Base-by-base conservation (phyloP, 257 asterid species). In the Solanum boliviense region DNA sequence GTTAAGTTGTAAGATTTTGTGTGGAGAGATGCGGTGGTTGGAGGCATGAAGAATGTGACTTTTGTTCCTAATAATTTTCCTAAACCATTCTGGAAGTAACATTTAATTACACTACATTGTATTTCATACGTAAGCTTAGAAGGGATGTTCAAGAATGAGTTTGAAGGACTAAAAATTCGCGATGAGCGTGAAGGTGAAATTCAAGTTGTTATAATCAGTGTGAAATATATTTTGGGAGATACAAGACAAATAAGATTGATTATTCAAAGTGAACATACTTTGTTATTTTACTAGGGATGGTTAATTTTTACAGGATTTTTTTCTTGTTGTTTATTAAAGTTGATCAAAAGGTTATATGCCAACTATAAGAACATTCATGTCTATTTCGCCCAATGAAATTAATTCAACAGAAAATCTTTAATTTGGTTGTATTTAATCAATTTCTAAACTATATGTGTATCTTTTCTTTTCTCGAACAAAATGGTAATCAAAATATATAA, bases 191-290 rank as follows among this genome's bases (percentile, higher is more conserved):
- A 11, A 31, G 12, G 89, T 87, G 58, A 48, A 48, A 48, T 48
- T 48, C 8, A 1, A 48, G 16, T 48, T 46, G 7, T 5, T 73
- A 52, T 65, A 5, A 86, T 93, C 41, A 89, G 90, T 29, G 98
- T 96, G 23, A 93, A 93, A 16, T 88, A 88, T 13, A 85, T 94
- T 83, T 78, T 94, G 92, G 89, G 91, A 83, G 89, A 92, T 84
- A 18, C 83, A 4, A 93, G 93, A 92, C 92, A 93, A 58, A 93
- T 94, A 39, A 92, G 48, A 76, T 91, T 94, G 90, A 89, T 6
- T 91, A 93, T 25, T 91, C 96, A 1, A 94, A 94, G 87, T 94
- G 95, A 94, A 39, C 89, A 81, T 94, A 94, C 92, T 89, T 94
- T 29, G 90, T 38, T 27, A 85, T 93, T 34, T 88, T 94, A 83